Evolutionary conservation across 306 rosid species (phyloP), one percentile per base, ranked within the genome.

Genomic region (Mucuna pruriens): DNA sequence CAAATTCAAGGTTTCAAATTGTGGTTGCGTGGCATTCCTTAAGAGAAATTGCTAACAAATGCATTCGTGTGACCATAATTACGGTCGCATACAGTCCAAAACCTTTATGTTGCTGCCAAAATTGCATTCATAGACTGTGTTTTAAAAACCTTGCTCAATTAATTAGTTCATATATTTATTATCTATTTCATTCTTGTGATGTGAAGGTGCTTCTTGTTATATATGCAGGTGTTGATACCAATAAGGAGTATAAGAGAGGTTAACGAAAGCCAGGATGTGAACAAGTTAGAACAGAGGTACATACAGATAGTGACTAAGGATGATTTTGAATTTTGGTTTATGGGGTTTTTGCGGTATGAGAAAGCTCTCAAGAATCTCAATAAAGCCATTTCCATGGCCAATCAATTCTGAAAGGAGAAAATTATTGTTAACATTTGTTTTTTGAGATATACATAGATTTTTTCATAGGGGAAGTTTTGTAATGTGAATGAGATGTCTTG

Each of bases 281-380:
- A 89, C 79, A 90, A 92, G 26, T 80, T 89, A 82, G 84, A 80
- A 26, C 85, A 87, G 80, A 92, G 87, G 87, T 94, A 90, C 89
- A 86, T 90, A 31, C 85, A 92, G 68, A 83, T 92, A 78, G 87
- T 90, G 58, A 92, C 98, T 0, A 71, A 86, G 7, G 98, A 94
- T 85, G 87, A 48, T 60, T 92, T 76, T 70, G 98, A 92, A 33
- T 92, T 94, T 85, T 94, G 98, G 95, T 94, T 94, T 71, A 60
- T 94, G 91, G 98, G 98, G 7, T 92, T 94, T 86, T 34, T 94
- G 52, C 62, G 92, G 68, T 89, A 89, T 81, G 92, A 90, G 44
- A 88, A 89, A 84, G 98, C 98, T 55, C 78, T 82, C n/a, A 82
- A 8, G 42, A 92, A 87, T 84, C 94, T 92, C 57, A 86, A 84